Evolutionary conservation across 352 stramenopile genomes (phyloP), one percentile per base, ranked within the genome.

Genomic region (Peronospora destructor): DNA sequence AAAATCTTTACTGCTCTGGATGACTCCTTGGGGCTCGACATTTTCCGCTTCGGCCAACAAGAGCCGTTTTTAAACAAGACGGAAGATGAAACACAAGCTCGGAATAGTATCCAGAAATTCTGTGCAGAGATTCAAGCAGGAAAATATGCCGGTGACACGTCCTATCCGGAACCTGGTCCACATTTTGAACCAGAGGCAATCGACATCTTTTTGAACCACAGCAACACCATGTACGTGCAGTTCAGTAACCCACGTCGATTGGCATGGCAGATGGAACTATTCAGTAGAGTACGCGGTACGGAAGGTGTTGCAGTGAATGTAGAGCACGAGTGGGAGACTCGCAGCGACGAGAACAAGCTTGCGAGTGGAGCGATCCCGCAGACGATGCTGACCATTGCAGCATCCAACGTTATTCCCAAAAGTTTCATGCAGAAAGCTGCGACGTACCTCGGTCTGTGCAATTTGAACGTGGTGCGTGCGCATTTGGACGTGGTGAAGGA

Each of bases 401-500:
- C 76, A 4, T 69, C 81, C 19, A 94, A 94, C 46, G 82, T 94
- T 50, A 71, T 94, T 23, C 72, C 76, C 49, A 91, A 90, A 65
- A 74, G 74, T 46, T 69, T 75, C 45, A 86, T 91, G 50, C 79
- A 90, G 50, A 89, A 88, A 51, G 71, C 81, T 4, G 79, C 78
- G 28, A 88, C 73, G 8, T 94, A 94, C 56, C 70, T 98, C 12
- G 95, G 82, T 49, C 61, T 97, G 17, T 95, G 96, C 71, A 76
- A 94, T 54, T 80, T 98, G 57, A 96, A 98, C 68, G 92, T 98
- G 16, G 70, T 94, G 23, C 84, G 93, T 36, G 92, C 94, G 14
- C 94, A 98, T 63, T 68, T 99, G 45, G 95, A 99, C 56, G 85
- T 97, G 23, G 84, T 98, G 4, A 68, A 88, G 26, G 87, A 98